Conservation (phyloP, 306 rosid species). For the Alnus rubra region DNA sequence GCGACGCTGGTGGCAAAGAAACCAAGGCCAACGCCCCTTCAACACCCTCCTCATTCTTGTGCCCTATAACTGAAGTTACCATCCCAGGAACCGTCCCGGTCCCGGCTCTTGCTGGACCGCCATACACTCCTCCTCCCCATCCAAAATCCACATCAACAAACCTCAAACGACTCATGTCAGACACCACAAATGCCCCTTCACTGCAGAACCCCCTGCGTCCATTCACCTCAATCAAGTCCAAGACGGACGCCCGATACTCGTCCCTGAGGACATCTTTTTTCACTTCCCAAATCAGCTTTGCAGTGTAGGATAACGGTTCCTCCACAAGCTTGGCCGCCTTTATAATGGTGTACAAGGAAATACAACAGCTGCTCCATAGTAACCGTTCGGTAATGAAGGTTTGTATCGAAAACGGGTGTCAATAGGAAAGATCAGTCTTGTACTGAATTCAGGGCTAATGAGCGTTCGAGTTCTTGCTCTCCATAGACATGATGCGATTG, state of each 20-base stretch:
- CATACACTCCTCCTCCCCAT: slow-evolving; percentile 16
- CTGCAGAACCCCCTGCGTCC: slow-evolving; percentile 20
- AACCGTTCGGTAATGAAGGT: slow-evolving; percentile 18
- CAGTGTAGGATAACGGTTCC: slow-evolving; percentile 9
- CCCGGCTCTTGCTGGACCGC: slow-evolving; percentile 28
- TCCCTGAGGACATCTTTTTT: slow-evolving; percentile 2
- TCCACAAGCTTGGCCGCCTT: slow-evolving; percentile 3
- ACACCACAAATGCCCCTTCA: slow-evolving; percentile 28
- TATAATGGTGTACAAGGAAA: slow-evolving; percentile 24
- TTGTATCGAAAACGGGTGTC: slow-evolving; percentile 15
- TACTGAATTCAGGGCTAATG: background rate
- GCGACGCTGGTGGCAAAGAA: slow-evolving; percentile 12
- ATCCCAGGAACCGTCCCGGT: slow-evolving; percentile 31
- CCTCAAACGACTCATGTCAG: slow-evolving; percentile 27
- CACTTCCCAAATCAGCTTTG: slow-evolving; percentile 21
- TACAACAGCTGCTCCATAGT: slow-evolving; percentile 26
- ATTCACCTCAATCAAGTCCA: slow-evolving; percentile 29
- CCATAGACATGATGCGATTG: slow-evolving; percentile 21
- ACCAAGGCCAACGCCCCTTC: slow-evolving; percentile 31
- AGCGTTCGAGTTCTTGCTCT: slow-evolving; percentile 28
- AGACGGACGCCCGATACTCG: slow-evolving; percentile 24
- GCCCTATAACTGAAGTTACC: slow-evolving; percentile 20
- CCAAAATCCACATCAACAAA: slow-evolving; percentile 19
- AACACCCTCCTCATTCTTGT: slow-evolving; percentile 27
- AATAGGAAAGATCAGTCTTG: slow-evolving; percentile 28